Evolutionary conservation across 441 rosid genomes (phyloP).

Genomic region (Aquilaria agallochum): DNA sequence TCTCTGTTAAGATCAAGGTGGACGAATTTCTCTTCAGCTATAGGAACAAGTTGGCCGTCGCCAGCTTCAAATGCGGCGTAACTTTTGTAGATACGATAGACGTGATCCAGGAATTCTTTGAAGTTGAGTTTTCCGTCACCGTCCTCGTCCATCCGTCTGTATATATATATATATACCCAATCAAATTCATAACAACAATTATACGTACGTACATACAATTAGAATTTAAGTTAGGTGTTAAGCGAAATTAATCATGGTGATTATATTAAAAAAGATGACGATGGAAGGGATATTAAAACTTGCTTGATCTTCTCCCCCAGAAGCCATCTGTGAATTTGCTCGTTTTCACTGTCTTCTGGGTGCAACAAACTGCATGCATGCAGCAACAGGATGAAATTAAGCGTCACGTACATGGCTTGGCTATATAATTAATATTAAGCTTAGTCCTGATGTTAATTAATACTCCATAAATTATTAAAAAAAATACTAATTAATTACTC

Average conservation of each 20-base stretch:
- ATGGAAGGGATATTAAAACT: constrained; percentile 3
- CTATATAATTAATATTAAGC: too few species aligned
- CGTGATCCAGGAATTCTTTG: constrained; percentile 35
- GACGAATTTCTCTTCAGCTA: constrained; percentile 40
- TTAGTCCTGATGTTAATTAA: too few species aligned
- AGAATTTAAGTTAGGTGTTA: background rate
- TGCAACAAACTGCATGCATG: constrained; percentile 51
- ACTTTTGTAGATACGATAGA: constrained; percentile 42
- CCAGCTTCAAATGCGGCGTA: constrained; percentile 39
- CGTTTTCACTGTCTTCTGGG: constrained; percentile 64
- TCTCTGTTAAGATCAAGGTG: constrained; percentile 53
- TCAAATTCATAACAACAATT: too few species aligned
- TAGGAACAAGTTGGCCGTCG: constrained; percentile 18
- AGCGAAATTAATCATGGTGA: background rate
- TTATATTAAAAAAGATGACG: background rate
- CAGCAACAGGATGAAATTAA: too few species aligned
- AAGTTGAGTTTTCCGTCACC: constrained; percentile 43
- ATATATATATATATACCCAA: too few species aligned
- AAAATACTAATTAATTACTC: constrained; percentile 26
- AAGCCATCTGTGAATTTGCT: constrained; percentile 50
- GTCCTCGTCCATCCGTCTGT: constrained; percentile 46
- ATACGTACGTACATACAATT: too few species aligned
- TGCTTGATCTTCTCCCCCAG: constrained; percentile 36
- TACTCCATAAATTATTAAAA: too few species aligned
- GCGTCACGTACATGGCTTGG: too few species aligned